A percentile compares a stretch with the other conserved stretches of the same genome.
These are phyloP conservation scores for Russula foetens DNA, from an alignment of 768 basidiomycete genomes.

Conservation along the genomic window DNA sequence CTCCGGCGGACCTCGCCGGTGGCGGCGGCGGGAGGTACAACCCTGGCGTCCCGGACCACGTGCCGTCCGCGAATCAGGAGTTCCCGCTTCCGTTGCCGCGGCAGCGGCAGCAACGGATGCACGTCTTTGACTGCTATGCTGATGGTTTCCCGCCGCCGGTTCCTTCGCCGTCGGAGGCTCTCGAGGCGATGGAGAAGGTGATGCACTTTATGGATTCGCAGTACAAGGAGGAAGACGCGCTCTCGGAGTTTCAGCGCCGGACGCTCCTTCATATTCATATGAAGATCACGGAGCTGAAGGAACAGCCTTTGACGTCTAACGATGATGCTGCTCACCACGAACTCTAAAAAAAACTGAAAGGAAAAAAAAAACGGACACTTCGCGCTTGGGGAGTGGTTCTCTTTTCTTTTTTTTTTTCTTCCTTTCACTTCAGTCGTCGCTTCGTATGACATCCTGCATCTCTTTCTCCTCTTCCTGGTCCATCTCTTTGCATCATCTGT, in stretches of 20 bases:
- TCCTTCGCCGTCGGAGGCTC: conserved; percentile 42
- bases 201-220: conserved; percentile 44
- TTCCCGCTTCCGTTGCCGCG: conserved; percentile 8
- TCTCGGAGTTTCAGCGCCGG: conserved; percentile 39
- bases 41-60: conserved; percentile 13
- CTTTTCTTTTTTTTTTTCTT: neutral
- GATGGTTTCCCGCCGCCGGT: conserved; percentile 3
- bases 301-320: conserved; percentile 3
- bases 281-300: conserved; percentile 18
- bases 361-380: conserved; percentile 5
- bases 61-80: conserved; percentile 10
- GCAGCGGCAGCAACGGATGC: conserved; percentile 16
- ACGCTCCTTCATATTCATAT: conserved; percentile 42
- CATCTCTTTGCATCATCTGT: conserved; percentile 17
- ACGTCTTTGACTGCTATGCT: conserved; percentile 15
- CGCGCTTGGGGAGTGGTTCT: neutral
- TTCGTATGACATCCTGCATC: conserved; percentile 11
- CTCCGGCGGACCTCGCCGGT: conserved; percentile 12
- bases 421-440: neutral
- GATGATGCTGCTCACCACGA: conserved; percentile 10
- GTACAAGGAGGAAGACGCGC: conserved; percentile 32
- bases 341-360: neutral
- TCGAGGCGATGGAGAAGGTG: conserved; percentile 46
- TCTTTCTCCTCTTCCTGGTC: neutral
- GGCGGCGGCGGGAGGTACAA: conserved; percentile 10